phyloP scores from a whole-genome alignment of 306 rosid genomes.

The Lithocarpus polystachyus region DNA sequence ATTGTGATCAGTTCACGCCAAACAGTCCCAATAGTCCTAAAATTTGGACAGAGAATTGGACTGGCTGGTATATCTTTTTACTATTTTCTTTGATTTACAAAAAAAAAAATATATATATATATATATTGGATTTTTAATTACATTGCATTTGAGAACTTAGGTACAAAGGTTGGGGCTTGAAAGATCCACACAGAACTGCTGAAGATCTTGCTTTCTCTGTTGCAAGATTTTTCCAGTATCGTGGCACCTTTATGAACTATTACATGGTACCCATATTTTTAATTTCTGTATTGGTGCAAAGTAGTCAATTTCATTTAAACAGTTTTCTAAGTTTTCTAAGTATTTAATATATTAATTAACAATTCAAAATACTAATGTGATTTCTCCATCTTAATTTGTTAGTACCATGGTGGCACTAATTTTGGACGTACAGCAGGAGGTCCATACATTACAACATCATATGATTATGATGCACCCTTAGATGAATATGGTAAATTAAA shows the following conservation, averaged over 20 bases:
- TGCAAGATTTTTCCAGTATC: conserved; percentile 31
- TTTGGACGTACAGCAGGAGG: conserved; percentile 36
- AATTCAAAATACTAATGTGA: neutral
- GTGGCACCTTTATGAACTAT: conserved; percentile 40
- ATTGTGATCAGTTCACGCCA: conserved; percentile 8
- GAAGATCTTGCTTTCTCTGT: conserved; percentile 44
- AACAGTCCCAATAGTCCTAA: conserved; percentile 6
- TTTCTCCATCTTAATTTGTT: neutral
- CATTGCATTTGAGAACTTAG: neutral
- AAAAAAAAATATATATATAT: no score
- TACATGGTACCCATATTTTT: conserved; percentile 20
- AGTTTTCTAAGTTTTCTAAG: neutral
- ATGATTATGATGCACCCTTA: conserved; percentile 46
- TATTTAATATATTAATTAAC: neutral
- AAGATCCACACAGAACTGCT: conserved; percentile 36
- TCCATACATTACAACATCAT: conserved; percentile 39
- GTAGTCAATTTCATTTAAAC: neutral
- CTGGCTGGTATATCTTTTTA: conserved; percentile 14
- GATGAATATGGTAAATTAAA: conserved; percentile 40
- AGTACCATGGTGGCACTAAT: conserved; percentile 49
- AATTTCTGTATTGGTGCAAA: no score
- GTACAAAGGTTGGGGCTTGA: conserved; percentile 35
- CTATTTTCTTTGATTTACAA: neutral
- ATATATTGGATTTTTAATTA: no score
- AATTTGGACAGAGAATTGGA: conserved; percentile 29